Percentiles rank a stretch among this genome's conserved stretches.
These are phyloP conservation scores for Colletotrichum sp. DNA, from an alignment of 2,329 filamentous ascomycete genomes.

Conservation along the genomic window DNA sequence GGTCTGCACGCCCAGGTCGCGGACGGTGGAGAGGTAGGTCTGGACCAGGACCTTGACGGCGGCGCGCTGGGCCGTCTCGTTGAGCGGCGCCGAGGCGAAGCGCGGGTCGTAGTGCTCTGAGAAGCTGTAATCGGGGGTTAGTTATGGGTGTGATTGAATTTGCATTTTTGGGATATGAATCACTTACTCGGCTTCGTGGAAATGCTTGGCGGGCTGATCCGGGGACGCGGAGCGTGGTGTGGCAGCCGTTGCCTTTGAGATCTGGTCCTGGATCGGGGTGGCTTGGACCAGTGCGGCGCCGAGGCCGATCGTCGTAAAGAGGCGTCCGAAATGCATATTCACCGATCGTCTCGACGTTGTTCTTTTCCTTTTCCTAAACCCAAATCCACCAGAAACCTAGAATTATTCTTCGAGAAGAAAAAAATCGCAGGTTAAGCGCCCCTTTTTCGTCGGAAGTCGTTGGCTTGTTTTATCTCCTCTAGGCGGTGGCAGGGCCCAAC, in stretches of 20 bases:
- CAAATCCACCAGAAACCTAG: not conserved
- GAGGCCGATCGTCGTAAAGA: not conserved
- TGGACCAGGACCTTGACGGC: conserved; percentile 70
- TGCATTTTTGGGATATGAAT: not conserved
- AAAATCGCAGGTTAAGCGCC: not conserved
- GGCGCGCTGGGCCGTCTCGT: conserved; percentile 61
- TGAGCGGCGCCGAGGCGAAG: conserved; percentile 43
- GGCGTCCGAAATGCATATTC: conserved; percentile 7
- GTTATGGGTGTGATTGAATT: not conserved
- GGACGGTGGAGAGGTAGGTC: conserved; percentile 73
- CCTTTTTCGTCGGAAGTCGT: not conserved
- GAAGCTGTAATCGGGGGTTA: conserved; percentile 20
- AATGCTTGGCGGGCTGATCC: conserved; percentile 2
- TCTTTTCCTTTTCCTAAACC: not conserved
- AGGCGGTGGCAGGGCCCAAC: conserved; percentile 1
- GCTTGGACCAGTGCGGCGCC: conserved; percentile 3
- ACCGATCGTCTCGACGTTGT: not conserved
- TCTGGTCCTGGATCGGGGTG: not conserved
- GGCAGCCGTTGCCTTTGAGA: not conserved
- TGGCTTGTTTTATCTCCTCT: not conserved
- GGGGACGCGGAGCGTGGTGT: not conserved
- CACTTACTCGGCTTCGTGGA: not conserved
- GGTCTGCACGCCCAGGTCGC: conserved; percentile 70
- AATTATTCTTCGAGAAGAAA: too few relatives aligned
- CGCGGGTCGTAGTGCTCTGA: conserved; percentile 39